Percentiles rank a stretch among this genome's conserved stretches.
Conservation (phyloP, 192 early-diverging fungal genomes). For the Backusella circina region DNA sequence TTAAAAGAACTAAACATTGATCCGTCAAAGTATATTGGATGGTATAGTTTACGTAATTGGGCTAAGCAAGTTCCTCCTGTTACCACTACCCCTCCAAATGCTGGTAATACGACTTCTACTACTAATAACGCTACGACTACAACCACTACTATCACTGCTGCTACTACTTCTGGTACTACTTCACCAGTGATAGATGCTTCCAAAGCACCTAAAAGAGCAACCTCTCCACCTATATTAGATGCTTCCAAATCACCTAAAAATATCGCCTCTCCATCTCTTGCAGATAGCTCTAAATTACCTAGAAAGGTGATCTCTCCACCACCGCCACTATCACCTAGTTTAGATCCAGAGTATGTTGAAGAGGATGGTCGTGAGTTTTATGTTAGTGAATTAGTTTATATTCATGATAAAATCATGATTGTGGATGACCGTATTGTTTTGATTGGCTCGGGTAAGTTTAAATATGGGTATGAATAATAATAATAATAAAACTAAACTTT, state of each 20-base stretch:
- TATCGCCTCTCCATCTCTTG: not conserved
- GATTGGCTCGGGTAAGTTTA: not conserved
- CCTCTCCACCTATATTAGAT: not conserved
- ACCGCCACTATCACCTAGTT: not conserved
- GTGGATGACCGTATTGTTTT: not conserved
- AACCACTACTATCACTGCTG: not conserved
- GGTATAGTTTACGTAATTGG: conserved; percentile 69
- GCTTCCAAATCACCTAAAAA: not conserved
- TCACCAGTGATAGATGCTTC: not conserved
- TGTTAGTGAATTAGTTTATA: conserved; percentile 67
- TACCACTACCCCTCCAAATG: too few relatives aligned
- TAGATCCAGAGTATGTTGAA: conserved; percentile 62
- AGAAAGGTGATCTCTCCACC: not conserved
- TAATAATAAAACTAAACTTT: not conserved
- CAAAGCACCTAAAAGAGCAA: not conserved
- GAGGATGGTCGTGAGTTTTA: conserved; percentile 24
- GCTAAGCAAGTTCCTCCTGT: conserved; percentile 37
- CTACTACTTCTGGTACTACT: not conserved
- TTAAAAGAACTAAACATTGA: conserved; percentile 55
- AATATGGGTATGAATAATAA: conserved; percentile 22
- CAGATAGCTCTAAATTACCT: not conserved
- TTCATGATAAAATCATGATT: conserved; percentile 50
- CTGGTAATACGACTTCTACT: not conserved
- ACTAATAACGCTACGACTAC: not conserved
- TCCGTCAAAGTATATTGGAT: conserved; percentile 63